Evolutionary conservation across 805 yeast genomes (phyloP).

Genomic region (Hyphopichia homilentoma): DNA sequence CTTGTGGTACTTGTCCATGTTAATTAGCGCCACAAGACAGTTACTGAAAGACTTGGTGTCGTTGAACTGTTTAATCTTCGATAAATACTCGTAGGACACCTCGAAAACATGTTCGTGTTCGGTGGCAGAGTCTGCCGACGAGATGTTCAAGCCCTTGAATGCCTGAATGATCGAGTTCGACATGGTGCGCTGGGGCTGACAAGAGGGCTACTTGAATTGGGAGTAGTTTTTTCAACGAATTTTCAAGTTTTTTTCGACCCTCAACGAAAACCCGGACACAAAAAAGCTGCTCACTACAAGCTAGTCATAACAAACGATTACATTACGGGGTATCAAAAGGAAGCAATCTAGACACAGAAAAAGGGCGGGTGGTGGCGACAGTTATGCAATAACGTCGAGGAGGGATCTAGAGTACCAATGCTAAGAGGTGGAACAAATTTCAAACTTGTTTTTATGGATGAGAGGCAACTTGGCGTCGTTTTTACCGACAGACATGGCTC

Average conservation of each 20-base stretch:
- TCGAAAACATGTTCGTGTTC: slow-evolving; percentile 37
- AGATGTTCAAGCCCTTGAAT: slow-evolving; percentile 35
- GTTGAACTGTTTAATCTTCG: slow-evolving; percentile 33
- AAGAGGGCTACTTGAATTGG: no score
- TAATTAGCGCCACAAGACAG: slow-evolving; percentile 57
- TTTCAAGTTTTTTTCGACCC: slow-evolving; percentile 1
- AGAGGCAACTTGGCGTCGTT: slow-evolving; percentile 32
- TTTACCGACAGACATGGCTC: slow-evolving; percentile 38
- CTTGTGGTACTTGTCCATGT: slow-evolving; percentile 50
- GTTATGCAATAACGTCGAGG: neutral
- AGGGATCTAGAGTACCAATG: no score
- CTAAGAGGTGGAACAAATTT: no score
- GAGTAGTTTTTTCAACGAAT: neutral
- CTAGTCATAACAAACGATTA: no score
- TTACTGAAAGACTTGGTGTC: slow-evolving; percentile 35
- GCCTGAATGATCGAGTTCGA: slow-evolving; percentile 39
- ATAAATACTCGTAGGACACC: slow-evolving; percentile 38
- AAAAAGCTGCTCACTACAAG: no score
- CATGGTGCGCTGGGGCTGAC: slow-evolving; percentile 20
- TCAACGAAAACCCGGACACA: no score
- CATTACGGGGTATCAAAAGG: no score
- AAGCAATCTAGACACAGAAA: no score
- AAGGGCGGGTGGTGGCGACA: neutral
- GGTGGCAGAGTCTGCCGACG: slow-evolving; percentile 15
- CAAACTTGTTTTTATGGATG: slow-evolving; percentile 29